Conservation (phyloP, 352 stramenopile genomes). For the Pythium insidiosum region DNA sequence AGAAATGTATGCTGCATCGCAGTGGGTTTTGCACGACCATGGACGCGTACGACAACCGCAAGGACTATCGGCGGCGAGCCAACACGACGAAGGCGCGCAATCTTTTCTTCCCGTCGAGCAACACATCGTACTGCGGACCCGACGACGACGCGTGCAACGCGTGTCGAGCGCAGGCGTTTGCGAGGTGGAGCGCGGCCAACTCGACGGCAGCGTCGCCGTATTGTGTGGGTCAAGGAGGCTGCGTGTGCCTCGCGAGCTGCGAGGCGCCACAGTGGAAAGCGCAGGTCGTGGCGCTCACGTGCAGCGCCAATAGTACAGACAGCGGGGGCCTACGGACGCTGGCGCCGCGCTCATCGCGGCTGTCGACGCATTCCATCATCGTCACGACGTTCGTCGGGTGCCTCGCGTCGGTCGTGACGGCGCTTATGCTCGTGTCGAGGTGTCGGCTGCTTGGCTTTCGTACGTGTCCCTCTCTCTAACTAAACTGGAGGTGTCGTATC, state of each 20-base stretch:
- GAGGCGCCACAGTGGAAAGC: slow-evolving; percentile 31
- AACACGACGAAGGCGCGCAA: slow-evolving; percentile 8
- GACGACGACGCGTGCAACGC: slow-evolving; percentile 22
- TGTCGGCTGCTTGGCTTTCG: slow-evolving; percentile 6
- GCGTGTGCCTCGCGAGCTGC: slow-evolving; percentile 48
- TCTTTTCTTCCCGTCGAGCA: slow-evolving; percentile 41
- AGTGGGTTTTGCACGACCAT: slow-evolving; percentile 52
- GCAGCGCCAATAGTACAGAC: slow-evolving; percentile 18
- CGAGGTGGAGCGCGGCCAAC: slow-evolving; percentile 19
- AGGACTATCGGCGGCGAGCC: slow-evolving; percentile 34
- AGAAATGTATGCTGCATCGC: slow-evolving; percentile 42
- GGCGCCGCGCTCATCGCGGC: not conserved
- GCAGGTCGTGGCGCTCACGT: slow-evolving; percentile 30
- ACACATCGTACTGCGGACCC: slow-evolving; percentile 45
- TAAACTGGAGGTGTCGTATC: too few relatives aligned
- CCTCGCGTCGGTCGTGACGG: slow-evolving; percentile 5
- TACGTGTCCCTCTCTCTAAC: slow-evolving; percentile 4
- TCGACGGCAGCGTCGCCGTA: slow-evolving; percentile 22
- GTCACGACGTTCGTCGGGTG: slow-evolving; percentile 8
- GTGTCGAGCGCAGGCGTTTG: slow-evolving; percentile 16
- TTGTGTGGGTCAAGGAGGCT: slow-evolving; percentile 30
- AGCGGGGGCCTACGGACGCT: not conserved
- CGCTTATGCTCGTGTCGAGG: slow-evolving; percentile 6
- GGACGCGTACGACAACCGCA: slow-evolving; percentile 20
- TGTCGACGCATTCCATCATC: slow-evolving; percentile 6